Conservation (phyloP, 371 early-diverging fungal species). For the Choanephora cucurbitarum region DNA sequence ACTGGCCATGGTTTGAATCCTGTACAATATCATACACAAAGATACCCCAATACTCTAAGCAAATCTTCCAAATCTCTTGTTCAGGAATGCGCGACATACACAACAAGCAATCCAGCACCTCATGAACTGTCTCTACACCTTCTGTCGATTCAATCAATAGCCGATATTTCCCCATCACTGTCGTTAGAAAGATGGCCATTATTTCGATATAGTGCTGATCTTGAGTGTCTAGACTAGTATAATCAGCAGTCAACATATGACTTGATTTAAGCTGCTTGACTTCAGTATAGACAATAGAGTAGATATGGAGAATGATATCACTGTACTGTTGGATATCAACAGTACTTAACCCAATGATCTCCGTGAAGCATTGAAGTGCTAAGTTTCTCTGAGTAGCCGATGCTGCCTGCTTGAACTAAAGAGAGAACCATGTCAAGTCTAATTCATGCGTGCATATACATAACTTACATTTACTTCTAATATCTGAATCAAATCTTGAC, state of each 20-base stretch:
- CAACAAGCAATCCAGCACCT: slow-evolving; percentile 83
- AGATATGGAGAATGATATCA: slow-evolving; percentile 10
- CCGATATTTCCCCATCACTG: slow-evolving; percentile 79
- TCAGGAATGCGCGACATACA: slow-evolving; percentile 88
- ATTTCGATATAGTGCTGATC: slow-evolving; percentile 35
- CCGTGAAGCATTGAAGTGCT: slow-evolving; percentile 26
- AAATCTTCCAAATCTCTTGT: slow-evolving; percentile 95
- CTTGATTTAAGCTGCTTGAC: background rate
- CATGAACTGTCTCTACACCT: slow-evolving; percentile 60
- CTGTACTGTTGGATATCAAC: slow-evolving; percentile 13
- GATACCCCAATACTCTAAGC: slow-evolving; percentile 94
- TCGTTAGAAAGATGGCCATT: slow-evolving; percentile 66
- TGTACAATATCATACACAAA: slow-evolving; percentile 49
- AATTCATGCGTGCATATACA: background rate
- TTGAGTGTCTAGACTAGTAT: background rate
- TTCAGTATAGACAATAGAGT: slow-evolving; percentile 4
- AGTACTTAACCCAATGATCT: slow-evolving; percentile 14
- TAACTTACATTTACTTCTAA: slow-evolving; percentile 16
- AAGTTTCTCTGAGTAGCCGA: slow-evolving; percentile 18
- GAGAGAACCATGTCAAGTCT: background rate
- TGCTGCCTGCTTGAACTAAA: background rate
- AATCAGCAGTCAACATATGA: background rate
- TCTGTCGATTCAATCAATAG: slow-evolving; percentile 57
- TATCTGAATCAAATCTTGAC: slow-evolving; percentile 16
- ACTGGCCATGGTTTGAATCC: slow-evolving; percentile 9